These are phyloP conservation scores for Coriolopsis trogii DNA, from an alignment of 1,284 basidiomycete species.

Conservation along the genomic window DNA sequence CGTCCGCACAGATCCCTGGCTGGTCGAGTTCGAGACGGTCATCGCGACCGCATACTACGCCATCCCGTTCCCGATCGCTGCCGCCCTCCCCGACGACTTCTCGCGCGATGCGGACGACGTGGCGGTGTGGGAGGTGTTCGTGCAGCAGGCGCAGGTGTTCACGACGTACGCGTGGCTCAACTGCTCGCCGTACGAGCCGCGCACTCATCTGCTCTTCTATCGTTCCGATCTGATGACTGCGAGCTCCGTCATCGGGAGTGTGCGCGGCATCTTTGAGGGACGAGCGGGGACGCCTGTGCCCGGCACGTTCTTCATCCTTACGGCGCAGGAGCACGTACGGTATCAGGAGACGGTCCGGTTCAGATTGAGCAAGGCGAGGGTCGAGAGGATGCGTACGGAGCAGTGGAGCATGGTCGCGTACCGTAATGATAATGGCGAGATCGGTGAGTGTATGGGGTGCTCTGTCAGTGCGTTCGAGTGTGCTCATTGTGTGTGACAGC, in stretches of 20 bases:
- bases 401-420: slow-evolving; percentile 3
- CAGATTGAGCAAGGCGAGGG: background rate
- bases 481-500: too few relatives aligned
- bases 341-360: background rate
- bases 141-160: background rate
- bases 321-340: background rate
- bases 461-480: too few relatives aligned
- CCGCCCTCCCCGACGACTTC: background rate
- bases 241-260: background rate
- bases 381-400: slow-evolving; percentile 6
- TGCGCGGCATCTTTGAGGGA: slow-evolving; percentile 6
- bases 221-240: background rate
- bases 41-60: slow-evolving; percentile 30
- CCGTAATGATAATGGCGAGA: background rate
- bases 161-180: background rate
- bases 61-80: slow-evolving; percentile 34
- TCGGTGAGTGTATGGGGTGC: slow-evolving; percentile 5
- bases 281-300: background rate
- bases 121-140: background rate
- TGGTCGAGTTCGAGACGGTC: slow-evolving; percentile 35
- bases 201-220: slow-evolving; percentile 1
- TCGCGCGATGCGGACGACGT: background rate
- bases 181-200: background rate
- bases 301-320: slow-evolving; percentile 4
- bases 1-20: slow-evolving; percentile 36